A percentile compares a stretch with the other conserved stretches of the same genome.
phyloP scores from a whole-genome alignment of 305 asterid genomes.

The Rubia peregrina region DNA sequence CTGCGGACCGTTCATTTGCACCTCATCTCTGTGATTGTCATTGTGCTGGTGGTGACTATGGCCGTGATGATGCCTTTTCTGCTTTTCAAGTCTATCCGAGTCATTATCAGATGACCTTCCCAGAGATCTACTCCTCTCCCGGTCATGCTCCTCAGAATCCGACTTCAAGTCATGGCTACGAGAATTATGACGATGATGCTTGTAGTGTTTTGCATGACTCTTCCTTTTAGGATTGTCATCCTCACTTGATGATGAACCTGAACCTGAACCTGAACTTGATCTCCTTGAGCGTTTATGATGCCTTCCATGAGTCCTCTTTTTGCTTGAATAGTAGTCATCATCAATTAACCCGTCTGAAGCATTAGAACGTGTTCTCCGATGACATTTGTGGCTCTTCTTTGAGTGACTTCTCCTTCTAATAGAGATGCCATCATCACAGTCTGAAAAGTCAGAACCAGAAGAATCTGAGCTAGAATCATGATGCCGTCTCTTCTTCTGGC shows the following conservation, averaged over 20 bases:
- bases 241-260: constrained; percentile 34
- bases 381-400: constrained; percentile 45
- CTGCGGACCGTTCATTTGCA: constrained; percentile 11
- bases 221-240: constrained; percentile 30
- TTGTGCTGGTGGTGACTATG: constrained; percentile 24
- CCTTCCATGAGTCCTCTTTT: constrained; percentile 32
- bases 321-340: constrained; percentile 24
- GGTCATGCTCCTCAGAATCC: constrained; percentile 38
- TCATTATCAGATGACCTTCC: constrained; percentile 41
- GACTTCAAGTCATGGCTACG: constrained; percentile 33
- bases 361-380: constrained; percentile 26
- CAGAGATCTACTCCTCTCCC: constrained; percentile 33
- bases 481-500: constrained; percentile 41
- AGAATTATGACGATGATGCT: constrained; percentile 29
- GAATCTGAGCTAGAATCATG: constrained; percentile 33
- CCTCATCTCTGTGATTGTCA: constrained; percentile 18
- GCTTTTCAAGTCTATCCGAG: constrained; percentile 24
- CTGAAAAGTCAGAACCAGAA: constrained; percentile 35
- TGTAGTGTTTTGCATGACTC: constrained; percentile 34
- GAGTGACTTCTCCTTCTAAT: constrained; percentile 26
- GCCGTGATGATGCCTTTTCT: constrained; percentile 25
- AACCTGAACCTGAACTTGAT: constrained; percentile 31
- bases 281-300: constrained; percentile 33
- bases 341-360: constrained; percentile 34
- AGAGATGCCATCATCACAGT: constrained; percentile 30